phyloP scores from a whole-genome alignment of 805 yeast species.

The Teunomyces stri region DNA sequence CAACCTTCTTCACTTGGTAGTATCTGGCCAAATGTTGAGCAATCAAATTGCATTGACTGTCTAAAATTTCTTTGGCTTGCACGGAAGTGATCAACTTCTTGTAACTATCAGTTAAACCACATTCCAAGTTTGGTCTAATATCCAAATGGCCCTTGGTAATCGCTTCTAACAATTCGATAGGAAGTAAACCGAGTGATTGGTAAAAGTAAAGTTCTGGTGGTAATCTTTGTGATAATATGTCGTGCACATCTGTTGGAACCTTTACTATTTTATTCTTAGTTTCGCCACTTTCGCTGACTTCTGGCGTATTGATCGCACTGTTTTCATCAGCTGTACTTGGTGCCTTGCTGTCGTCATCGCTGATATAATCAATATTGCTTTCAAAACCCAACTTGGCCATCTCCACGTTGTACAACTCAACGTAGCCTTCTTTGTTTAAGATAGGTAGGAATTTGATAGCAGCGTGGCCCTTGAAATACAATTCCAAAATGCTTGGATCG shows the following conservation, averaged over 20 bases:
- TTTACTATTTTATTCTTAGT: conserved; percentile 15
- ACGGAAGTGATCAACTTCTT: conserved; percentile 49
- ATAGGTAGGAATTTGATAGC: conserved; percentile 74
- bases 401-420: conserved; percentile 53
- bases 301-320: conserved; percentile 9
- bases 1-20: conserved; percentile 70
- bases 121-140: conserved; percentile 67
- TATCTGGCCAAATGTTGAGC: conserved; percentile 78
- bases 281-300: conserved; percentile 7
- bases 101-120: conserved; percentile 57
- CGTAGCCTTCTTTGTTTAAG: conserved; percentile 63
- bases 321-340: conserved; percentile 8
- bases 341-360: conserved; percentile 13
- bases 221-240: conserved; percentile 75
- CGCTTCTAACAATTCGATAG: conserved; percentile 62
- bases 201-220: conserved; percentile 86
- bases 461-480: conserved; percentile 66
- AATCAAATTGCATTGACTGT: conserved; percentile 62
- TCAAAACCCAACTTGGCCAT: conserved; percentile 34
- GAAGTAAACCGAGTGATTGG: conserved; percentile 71
- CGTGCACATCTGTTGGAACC: conserved; percentile 79
- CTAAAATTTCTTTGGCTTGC: conserved; percentile 49
- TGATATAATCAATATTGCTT: conserved; percentile 16
- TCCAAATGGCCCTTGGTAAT: conserved; percentile 61
- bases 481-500: conserved; percentile 44